Percentiles rank a stretch among this genome's conserved stretches.
phyloP scores from a whole-genome alignment of 805 yeast genomes.

The Zygosaccharomyces lentus region DNA sequence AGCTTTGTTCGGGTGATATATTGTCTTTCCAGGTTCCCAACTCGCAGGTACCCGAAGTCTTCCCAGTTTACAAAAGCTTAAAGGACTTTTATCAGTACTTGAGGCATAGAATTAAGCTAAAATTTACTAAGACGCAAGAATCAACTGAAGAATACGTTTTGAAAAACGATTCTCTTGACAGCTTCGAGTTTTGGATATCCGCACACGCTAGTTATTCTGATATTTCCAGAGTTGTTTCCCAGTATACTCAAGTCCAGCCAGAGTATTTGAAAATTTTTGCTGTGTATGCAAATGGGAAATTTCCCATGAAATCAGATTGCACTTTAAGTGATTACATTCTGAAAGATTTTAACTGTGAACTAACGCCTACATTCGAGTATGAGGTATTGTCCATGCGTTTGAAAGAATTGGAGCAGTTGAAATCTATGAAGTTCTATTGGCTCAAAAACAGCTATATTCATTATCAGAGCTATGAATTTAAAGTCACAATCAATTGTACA shows the following conservation, averaged over 20 bases:
- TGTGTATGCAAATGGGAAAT: conserved; percentile 53
- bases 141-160: conserved; percentile 30
- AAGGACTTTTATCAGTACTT: conserved; percentile 51
- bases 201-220: conserved; percentile 53
- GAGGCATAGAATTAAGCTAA: conserved; percentile 56
- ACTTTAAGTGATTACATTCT: conserved; percentile 35
- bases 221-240: conserved; percentile 59
- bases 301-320: conserved; percentile 41
- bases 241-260: conserved; percentile 50
- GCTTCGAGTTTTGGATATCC: conserved; percentile 66
- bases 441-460: conserved; percentile 66
- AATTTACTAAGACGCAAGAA: conserved; percentile 34
- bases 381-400: conserved; percentile 74
- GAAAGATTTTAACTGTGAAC: conserved; percentile 35
- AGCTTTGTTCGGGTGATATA: conserved; percentile 67
- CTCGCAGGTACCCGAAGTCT: conserved; percentile 17
- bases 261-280: conserved; percentile 62
- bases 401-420: conserved; percentile 72
- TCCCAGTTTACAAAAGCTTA: conserved; percentile 37
- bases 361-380: conserved; percentile 55
- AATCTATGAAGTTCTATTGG: conserved; percentile 64
- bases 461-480: conserved; percentile 62
- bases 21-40: conserved; percentile 34
- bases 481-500: conserved; percentile 60
- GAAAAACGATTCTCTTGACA: conserved; percentile 13